Percentiles rank a stretch among this genome's conserved stretches.
Conservation (phyloP, 2,329 filamentous ascomycete genomes). For the Alternaria dauci region DNA sequence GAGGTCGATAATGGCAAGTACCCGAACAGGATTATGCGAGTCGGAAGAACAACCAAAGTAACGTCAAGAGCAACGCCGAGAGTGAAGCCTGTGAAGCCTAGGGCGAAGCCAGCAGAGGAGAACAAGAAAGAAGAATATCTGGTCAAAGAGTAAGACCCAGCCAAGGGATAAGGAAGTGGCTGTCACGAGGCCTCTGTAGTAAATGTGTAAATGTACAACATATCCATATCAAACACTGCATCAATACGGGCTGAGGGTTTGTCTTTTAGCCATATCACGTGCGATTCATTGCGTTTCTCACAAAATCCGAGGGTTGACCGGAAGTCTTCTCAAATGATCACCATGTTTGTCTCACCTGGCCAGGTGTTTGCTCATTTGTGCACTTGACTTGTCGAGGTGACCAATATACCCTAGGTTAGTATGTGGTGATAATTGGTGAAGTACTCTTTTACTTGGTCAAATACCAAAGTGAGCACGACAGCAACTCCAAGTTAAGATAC, state of each 20-base stretch:
- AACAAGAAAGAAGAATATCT: not conserved
- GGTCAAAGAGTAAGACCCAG: conserved; percentile 3
- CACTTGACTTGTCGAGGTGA: not conserved
- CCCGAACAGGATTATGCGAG: conserved; percentile 28
- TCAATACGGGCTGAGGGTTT: not conserved
- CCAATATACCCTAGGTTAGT: not conserved
- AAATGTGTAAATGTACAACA: conserved; percentile 19
- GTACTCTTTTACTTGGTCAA: not conserved
- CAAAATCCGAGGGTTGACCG: not conserved
- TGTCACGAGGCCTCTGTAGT: conserved; percentile 3
- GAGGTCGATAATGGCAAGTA: conserved; percentile 32
- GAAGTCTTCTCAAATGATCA: not conserved
- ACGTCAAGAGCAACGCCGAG: not conserved
- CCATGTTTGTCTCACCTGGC: not conserved
- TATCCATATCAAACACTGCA: conserved; percentile 10
- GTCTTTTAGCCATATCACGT: not conserved
- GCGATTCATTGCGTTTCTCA: not conserved
- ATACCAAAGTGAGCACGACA: not conserved
- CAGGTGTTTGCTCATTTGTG: not conserved
- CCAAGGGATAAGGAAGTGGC: not conserved
- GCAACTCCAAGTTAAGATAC: not conserved
- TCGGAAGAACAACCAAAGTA: not conserved
- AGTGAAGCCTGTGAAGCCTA: not conserved
- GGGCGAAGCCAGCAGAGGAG: not conserved
- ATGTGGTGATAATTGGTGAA: not conserved